Conservation (phyloP, 2,329 filamentous ascomycete genomes). For the Coniosporium tulheliwenetii region DNA sequence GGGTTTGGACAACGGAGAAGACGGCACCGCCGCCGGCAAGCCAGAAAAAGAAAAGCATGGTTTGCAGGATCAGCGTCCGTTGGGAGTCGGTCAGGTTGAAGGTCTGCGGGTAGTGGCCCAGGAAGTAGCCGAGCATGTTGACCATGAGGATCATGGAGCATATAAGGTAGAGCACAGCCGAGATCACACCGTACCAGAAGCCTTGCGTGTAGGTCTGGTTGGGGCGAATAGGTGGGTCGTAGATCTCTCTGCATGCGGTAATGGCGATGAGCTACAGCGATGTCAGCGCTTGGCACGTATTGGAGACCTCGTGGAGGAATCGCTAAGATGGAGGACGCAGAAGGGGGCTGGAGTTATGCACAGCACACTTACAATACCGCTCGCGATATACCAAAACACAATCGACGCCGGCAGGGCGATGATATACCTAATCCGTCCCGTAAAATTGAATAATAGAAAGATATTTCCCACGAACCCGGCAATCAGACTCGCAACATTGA, state of each 20-base stretch:
- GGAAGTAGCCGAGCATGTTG: constrained; percentile 64
- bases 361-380: constrained; percentile 33
- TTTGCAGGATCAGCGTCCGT: constrained; percentile 79
- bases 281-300: background rate
- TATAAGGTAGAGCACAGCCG: constrained; percentile 64
- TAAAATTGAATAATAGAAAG: constrained; percentile 78
- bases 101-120: constrained; percentile 61
- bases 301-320: background rate
- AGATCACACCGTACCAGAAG: constrained; percentile 74
- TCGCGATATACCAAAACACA: constrained; percentile 55
- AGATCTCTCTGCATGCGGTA: constrained; percentile 49
- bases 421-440: constrained; percentile 60
- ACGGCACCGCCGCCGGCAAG: constrained; percentile 61
- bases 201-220: constrained; percentile 56
- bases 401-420: constrained; percentile 76
- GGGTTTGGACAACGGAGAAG: constrained; percentile 50
- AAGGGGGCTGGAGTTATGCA: background rate
- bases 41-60: constrained; percentile 72
- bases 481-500: constrained; percentile 65
- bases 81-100: constrained; percentile 68
- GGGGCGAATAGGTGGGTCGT: constrained; percentile 32
- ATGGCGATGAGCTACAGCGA: constrained; percentile 43
- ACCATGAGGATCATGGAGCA: constrained; percentile 61
- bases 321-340: background rate
- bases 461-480: constrained; percentile 66